Percentiles rank a stretch among this genome's conserved stretches.
Evolutionary conservation across 805 yeast species (phyloP).

Genomic region (Yarrowia porcina): DNA sequence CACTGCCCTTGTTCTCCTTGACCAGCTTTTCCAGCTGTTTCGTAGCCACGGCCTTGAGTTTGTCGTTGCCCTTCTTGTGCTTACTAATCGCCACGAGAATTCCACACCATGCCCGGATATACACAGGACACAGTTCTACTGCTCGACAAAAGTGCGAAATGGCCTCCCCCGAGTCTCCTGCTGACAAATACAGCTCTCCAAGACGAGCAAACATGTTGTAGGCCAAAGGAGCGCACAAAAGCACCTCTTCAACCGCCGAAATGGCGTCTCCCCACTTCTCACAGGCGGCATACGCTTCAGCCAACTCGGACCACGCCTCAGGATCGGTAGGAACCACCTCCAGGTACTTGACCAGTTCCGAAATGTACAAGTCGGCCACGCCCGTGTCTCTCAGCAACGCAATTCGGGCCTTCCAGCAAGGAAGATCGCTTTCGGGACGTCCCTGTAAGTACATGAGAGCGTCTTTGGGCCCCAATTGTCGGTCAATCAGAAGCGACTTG

Average conservation of each 20-base stretch:
- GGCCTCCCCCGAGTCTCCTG: slow-evolving; percentile 30
- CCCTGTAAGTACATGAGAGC: slow-evolving; percentile 42
- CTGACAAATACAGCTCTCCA: slow-evolving; percentile 48
- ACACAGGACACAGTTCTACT: slow-evolving; percentile 71
- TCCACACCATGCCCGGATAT: slow-evolving; percentile 73
- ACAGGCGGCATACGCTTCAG: slow-evolving; percentile 53
- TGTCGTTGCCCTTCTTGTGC: slow-evolving; percentile 34
- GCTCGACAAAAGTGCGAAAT: slow-evolving; percentile 59
- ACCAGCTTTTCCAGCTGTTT: slow-evolving; percentile 41
- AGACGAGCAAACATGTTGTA: slow-evolving; percentile 61
- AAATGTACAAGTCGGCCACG: slow-evolving; percentile 47
- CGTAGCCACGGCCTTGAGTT: slow-evolving; percentile 42
- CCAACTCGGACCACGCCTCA: slow-evolving; percentile 75
- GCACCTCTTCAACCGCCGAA: slow-evolving; percentile 64
- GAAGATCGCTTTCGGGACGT: slow-evolving; percentile 36
- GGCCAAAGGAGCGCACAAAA: slow-evolving; percentile 65
- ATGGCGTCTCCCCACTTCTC: slow-evolving; percentile 69
- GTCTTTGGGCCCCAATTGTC: slow-evolving; percentile 45
- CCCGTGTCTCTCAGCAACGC: slow-evolving; percentile 34
- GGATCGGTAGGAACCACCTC: slow-evolving; percentile 71
- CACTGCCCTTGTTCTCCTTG: slow-evolving; percentile 24
- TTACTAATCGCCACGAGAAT: slow-evolving; percentile 44
- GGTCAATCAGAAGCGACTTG: slow-evolving; percentile 55
- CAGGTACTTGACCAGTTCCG: slow-evolving; percentile 52
- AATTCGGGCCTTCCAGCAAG: slow-evolving; percentile 38